Evolutionary conservation across 768 basidiomycete species (phyloP).

Genomic region (Coprinopsis strossmayeri): DNA sequence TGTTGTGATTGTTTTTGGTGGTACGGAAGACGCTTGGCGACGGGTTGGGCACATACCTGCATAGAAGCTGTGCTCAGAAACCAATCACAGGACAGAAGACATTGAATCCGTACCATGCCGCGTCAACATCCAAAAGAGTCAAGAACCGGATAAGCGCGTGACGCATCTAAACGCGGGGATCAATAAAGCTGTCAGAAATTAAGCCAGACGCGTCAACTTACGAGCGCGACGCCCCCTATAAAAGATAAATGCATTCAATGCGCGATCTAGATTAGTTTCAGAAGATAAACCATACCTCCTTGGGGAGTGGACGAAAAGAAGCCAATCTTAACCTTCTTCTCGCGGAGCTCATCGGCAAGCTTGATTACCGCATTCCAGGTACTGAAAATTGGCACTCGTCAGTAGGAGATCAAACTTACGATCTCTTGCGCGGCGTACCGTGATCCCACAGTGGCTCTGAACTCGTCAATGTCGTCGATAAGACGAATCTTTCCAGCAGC

Average conservation of each 20-base stretch:
- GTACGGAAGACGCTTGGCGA: conserved; percentile 88
- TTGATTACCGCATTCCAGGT: conserved; percentile 81
- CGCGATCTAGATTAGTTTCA: conserved; percentile 8
- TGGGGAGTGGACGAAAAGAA: conserved; percentile 97
- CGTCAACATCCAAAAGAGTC: conserved; percentile 72
- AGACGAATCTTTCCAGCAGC: conserved; percentile 82
- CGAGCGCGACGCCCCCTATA: conserved; percentile 86
- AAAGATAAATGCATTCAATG: conserved; percentile 12
- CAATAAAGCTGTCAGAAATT: conserved; percentile 7
- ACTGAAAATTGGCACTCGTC: conserved; percentile 19
- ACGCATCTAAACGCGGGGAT: conserved; percentile 57
- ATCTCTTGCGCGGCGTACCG: conserved; percentile 29
- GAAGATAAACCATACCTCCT: conserved; percentile 52
- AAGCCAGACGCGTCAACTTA: conserved; percentile 29
- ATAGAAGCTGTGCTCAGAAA: conserved; percentile 4
- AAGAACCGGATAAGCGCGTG: conserved; percentile 89
- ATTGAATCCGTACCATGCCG: conserved; percentile 59
- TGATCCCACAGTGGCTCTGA: conserved; percentile 60
- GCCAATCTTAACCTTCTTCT: conserved; percentile 83
- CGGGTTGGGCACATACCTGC: conserved; percentile 88
- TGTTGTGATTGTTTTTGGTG: conserved; percentile 94
- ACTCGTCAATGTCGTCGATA: conserved; percentile 77
- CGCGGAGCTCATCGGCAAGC: conserved; percentile 77
- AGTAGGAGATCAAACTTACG: background rate
- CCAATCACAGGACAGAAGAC: conserved; percentile 12